phyloP scores from a whole-genome alignment of 441 rosid species.

The Euphorbia schlechtendalii region DNA sequence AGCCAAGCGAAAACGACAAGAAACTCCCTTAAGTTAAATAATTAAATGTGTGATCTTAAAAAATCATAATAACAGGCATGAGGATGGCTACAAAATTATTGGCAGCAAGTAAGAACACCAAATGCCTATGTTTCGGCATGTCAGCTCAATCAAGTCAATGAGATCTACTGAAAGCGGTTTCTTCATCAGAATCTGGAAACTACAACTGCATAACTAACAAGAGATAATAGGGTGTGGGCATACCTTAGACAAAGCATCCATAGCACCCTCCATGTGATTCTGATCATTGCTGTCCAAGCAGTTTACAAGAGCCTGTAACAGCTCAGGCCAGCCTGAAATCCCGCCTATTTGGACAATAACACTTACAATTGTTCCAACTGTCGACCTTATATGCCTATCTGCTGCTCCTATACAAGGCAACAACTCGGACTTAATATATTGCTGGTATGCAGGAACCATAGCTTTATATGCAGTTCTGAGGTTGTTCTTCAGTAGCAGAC shows the following conservation, averaged over 20 bases:
- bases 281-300: slow-evolving; percentile 87
- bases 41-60: not conserved
- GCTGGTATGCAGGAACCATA: slow-evolving; percentile 57
- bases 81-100: not conserved
- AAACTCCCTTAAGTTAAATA: too few species aligned
- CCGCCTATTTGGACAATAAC: slow-evolving; percentile 80
- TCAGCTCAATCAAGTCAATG: not conserved
- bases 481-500: slow-evolving; percentile 87
- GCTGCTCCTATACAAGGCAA: slow-evolving; percentile 87
- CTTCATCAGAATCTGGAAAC: slow-evolving; percentile 5
- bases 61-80: not conserved
- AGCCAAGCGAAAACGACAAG: not conserved
- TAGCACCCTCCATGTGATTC: slow-evolving; percentile 97
- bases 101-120: not conserved
- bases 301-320: slow-evolving; percentile 78
- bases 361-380: slow-evolving; percentile 84
- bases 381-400: slow-evolving; percentile 81
- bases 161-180: not conserved
- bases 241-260: slow-evolving; percentile 99
- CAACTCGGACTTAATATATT: slow-evolving; percentile 77
- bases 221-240: slow-evolving; percentile 6
- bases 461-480: slow-evolving; percentile 65
- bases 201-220: not conserved
- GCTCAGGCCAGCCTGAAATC: slow-evolving; percentile 80
- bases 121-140: not conserved